phyloP scores from a whole-genome alignment of 768 basidiomycete genomes.

The Suillus cothurnatus region DNA sequence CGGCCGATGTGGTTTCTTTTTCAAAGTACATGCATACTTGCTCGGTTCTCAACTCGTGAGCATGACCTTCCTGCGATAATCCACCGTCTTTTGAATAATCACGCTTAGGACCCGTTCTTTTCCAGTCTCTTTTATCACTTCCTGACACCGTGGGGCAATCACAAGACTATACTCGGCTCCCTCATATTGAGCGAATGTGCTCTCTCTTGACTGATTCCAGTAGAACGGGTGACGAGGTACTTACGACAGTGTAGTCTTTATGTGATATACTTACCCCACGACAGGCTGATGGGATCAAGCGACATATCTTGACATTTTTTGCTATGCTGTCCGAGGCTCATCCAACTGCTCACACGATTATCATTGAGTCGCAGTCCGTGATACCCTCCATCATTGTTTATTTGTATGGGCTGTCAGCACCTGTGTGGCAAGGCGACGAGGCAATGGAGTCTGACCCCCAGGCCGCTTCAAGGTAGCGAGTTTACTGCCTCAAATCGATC shows the following conservation, averaged over 20 bases:
- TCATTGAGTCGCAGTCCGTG: conserved; percentile 53
- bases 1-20: conserved; percentile 57
- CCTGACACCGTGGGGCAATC: conserved; percentile 30
- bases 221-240: conserved; percentile 45
- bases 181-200: conserved; percentile 53
- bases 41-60: conserved; percentile 59
- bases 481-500: neutral
- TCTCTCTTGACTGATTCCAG: conserved; percentile 46
- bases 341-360: conserved; percentile 37
- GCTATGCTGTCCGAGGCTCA: conserved; percentile 42
- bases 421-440: conserved; percentile 70
- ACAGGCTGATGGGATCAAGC: conserved; percentile 40
- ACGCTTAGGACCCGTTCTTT: conserved; percentile 44
- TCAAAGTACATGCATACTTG: conserved; percentile 50
- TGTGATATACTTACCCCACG: conserved; percentile 3
- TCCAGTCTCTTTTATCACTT: conserved; percentile 43
- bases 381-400: conserved; percentile 67
- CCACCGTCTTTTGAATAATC: neutral
- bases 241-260: conserved; percentile 13
- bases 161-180: conserved; percentile 34
- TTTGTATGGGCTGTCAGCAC: conserved; percentile 51
- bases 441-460: conserved; percentile 39
- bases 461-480: conserved; percentile 27
- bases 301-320: conserved; percentile 42
- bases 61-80: conserved; percentile 13